phyloP scores from a whole-genome alignment of 23 red algal species.

The Gracilaria domingensis region DNA sequence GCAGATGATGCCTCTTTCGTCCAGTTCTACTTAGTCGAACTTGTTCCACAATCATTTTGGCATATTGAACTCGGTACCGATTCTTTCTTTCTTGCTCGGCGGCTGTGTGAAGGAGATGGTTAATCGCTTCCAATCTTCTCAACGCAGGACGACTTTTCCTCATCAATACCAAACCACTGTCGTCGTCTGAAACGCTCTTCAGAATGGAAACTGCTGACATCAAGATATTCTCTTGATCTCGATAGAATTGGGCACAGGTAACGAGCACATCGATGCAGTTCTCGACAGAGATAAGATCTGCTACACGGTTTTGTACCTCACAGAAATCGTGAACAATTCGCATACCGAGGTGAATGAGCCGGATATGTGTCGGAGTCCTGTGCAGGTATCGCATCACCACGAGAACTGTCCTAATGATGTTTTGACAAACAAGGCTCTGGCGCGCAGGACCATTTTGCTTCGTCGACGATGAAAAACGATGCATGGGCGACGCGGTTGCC shows the following conservation, averaged over 20 bases:
- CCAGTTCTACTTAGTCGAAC: not conserved
- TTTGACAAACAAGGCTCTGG: conserved; percentile 39
- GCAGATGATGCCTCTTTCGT: not conserved
- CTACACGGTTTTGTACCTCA: conserved; percentile 16
- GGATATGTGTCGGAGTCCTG: conserved; percentile 24
- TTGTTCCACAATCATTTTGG: conserved; percentile 13
- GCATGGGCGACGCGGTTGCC: conserved; percentile 7
- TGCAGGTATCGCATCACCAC: conserved; percentile 27
- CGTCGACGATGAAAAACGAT: not conserved
- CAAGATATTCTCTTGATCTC: conserved; percentile 40
- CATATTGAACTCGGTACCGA: not conserved
- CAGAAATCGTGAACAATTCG: conserved; percentile 54
- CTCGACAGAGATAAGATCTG: conserved; percentile 37
- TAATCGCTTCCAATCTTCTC: conserved; percentile 10
- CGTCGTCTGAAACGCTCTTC: not conserved
- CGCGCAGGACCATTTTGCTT: not conserved
- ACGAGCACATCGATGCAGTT: conserved; percentile 50
- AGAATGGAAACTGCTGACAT: conserved; percentile 4
- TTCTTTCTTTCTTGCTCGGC: conserved; percentile 16
- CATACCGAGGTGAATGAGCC: conserved; percentile 31
- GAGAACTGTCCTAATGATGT: conserved; percentile 55
- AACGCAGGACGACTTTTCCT: not conserved
- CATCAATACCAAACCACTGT: not conserved
- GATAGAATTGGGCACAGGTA: conserved; percentile 54
- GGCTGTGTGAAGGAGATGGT: conserved; percentile 11